phyloP scores from a whole-genome alignment of 1,284 basidiomycete genomes.

The Sparassis latifolia region DNA sequence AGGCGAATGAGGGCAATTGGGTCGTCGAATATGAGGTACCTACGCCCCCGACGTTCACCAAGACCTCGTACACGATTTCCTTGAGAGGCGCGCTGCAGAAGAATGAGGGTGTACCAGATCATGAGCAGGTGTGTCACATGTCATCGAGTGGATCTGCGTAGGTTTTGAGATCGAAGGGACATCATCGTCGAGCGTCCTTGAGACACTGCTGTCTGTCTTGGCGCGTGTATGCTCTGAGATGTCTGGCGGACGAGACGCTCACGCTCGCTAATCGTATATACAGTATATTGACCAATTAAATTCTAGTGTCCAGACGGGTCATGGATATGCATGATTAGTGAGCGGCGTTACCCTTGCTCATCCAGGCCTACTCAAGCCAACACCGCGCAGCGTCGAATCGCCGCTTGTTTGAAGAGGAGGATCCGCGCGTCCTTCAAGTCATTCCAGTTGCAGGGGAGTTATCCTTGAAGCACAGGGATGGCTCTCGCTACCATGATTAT shows the following conservation, averaged over 20 bases:
- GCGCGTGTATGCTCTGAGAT: too few species aligned
- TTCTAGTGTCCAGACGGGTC: constrained; percentile 28
- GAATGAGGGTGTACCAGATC: constrained; percentile 14
- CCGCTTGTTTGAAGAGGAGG: constrained; percentile 30
- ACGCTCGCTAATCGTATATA: too few species aligned
- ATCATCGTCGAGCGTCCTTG: too few species aligned
- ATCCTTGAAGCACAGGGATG: constrained; percentile 4
- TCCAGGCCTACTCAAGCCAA: too few species aligned
- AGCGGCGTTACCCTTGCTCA: constrained; percentile 2
- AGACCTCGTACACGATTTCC: constrained; percentile 23
- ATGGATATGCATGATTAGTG: constrained; percentile 29
- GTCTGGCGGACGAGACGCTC: too few species aligned
- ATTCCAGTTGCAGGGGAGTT: constrained; percentile 32
- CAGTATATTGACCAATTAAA: too few species aligned
- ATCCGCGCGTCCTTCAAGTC: constrained; percentile 31
- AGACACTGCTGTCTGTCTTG: too few species aligned
- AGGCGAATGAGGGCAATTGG: constrained; percentile 16
- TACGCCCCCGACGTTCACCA: constrained; percentile 28
- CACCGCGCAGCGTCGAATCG: constrained; percentile 25
- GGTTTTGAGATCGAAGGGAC: too few species aligned
- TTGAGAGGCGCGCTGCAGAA: constrained; percentile 21
- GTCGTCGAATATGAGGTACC: constrained; percentile 15
- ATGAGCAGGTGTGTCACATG: constrained; percentile 22
- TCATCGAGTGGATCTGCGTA: too few species aligned
- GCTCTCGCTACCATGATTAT: constrained; percentile 1